Base-by-base conservation (phyloP, 345 rosid genomes). In the Populus ilicifolia region DNA sequence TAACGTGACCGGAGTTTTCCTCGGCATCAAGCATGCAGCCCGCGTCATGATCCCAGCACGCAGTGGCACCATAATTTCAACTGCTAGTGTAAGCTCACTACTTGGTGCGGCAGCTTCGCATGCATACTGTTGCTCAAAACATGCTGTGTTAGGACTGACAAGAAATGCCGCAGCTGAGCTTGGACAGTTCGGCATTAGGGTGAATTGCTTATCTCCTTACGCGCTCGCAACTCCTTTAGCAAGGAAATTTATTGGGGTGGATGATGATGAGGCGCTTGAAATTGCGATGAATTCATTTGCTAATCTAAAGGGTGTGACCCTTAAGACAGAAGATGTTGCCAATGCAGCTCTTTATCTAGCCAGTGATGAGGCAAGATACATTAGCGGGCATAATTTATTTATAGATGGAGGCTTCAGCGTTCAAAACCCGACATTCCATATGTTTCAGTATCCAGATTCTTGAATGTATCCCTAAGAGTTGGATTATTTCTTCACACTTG, bases 141-240 rank as follows among this genome's bases (percentile, higher is more conserved):
- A 86, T 79, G 93, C 85, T 1, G 84, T 88, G 70, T 18, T 85
- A 10, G 90, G 90, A 27, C 84, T 89, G 18, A 86, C 90, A 17
- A 82, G 50, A 71, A 89, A 88, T 48, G 85, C 86, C 1, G 86
- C 89, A 0, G 84, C 72, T 21, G 89, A 88, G 83, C 84, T 89
- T 1, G 90, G 90, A 5, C 85, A 86, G 72, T 88, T 85, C 48
- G 89, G 90, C 29, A 86, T 87, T 20, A 76, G 87, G 64, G 90
- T 82, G 20, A 89, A 88, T 50, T 89, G 89, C 64, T 48, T 89
- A 72, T 76, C 91, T 1, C 91, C 93, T 10, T 85, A 66, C 52
- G 87, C 63, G 0, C 52, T 85, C 0, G 84, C 80, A 6, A 89
- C 90, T 2, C 89, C 89, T 20, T 75, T 86, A 54, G 86, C 88